Percentiles rank a stretch among this genome's conserved stretches.
phyloP scores from a whole-genome alignment of 148 eudicot genomes.

The Limonium bicolor region DNA sequence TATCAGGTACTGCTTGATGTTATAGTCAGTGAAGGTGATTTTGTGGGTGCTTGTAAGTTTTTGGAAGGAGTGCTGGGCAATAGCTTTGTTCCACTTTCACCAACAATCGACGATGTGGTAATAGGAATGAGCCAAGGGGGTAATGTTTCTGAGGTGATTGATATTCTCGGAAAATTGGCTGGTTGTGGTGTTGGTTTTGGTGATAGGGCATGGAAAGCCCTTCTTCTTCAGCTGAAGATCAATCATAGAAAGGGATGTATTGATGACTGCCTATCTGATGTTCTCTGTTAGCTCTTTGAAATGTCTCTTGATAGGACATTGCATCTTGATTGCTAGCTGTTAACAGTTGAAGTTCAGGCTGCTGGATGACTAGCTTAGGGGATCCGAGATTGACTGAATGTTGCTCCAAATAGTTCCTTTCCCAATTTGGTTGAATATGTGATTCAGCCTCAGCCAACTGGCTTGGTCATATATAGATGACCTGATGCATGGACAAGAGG shows the following conservation, averaged over 20 bases:
- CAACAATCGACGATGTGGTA: constrained; percentile 16
- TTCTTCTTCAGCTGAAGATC: constrained; percentile 10
- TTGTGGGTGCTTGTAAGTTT: constrained; percentile 18
- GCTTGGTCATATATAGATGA: no score
- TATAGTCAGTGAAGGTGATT: constrained; percentile 10
- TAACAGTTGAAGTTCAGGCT: no score
- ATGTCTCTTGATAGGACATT: no score
- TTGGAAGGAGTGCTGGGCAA: constrained; percentile 22
- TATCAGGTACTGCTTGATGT: constrained; percentile 23
- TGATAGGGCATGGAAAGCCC: constrained; percentile 25
- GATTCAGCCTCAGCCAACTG: no score
- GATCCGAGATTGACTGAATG: no score
- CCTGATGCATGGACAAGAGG: no score
- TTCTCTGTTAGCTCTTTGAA: no score
- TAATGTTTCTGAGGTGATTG: constrained; percentile 11
- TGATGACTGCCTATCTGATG: no score
- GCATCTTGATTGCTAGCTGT: no score
- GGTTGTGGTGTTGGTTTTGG: constrained; percentile 13
- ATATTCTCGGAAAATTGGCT: constrained; percentile 8
- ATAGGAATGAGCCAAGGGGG: constrained; percentile 13
- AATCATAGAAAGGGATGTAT: not conserved
- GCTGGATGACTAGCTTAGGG: no score
- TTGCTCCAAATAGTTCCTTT: no score
- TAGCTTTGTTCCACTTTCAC: constrained; percentile 10
- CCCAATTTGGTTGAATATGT: no score